phyloP scores from a whole-genome alignment of 2,329 filamentous ascomycete species.

The Aureobasidium sp. region DNA sequence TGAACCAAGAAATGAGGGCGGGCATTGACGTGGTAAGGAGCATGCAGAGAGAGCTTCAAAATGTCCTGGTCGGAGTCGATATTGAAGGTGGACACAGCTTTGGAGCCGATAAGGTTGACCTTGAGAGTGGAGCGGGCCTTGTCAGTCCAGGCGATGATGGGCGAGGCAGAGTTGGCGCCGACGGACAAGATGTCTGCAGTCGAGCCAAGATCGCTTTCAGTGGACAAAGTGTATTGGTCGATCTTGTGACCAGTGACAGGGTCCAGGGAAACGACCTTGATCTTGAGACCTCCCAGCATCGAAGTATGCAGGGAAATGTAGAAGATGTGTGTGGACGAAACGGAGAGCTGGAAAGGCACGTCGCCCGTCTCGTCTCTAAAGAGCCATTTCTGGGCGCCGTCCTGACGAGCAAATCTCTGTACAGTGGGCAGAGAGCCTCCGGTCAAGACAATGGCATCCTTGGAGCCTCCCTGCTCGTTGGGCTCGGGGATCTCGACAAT shows the following conservation, averaged over 20 bases:
- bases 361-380: slow-evolving; percentile 58
- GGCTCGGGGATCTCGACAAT: slow-evolving; percentile 61
- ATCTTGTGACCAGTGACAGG: slow-evolving; percentile 61
- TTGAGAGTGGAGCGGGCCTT: slow-evolving; percentile 53
- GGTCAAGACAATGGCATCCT: slow-evolving; percentile 65
- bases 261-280: slow-evolving; percentile 69
- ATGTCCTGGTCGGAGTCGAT: slow-evolving; percentile 32
- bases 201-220: slow-evolving; percentile 63
- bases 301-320: slow-evolving; percentile 65
- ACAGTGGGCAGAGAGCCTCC: slow-evolving; percentile 51
- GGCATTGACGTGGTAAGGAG: slow-evolving; percentile 62
- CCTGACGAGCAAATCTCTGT: slow-evolving; percentile 62
- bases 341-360: slow-evolving; percentile 65
- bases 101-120: slow-evolving; percentile 58
- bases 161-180: slow-evolving; percentile 65
- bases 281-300: slow-evolving; percentile 59
- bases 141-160: slow-evolving; percentile 69
- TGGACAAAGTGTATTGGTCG: slow-evolving; percentile 62
- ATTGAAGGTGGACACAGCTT: slow-evolving; percentile 34
- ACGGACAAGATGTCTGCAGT: slow-evolving; percentile 62
- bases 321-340: slow-evolving; percentile 60
- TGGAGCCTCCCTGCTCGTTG: slow-evolving; percentile 32
- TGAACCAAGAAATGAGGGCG: slow-evolving; percentile 80
- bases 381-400: slow-evolving; percentile 72
- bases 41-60: slow-evolving; percentile 57